phyloP scores from a whole-genome alignment of 345 rosid species.

The Arabidopsis suecica region DNA sequence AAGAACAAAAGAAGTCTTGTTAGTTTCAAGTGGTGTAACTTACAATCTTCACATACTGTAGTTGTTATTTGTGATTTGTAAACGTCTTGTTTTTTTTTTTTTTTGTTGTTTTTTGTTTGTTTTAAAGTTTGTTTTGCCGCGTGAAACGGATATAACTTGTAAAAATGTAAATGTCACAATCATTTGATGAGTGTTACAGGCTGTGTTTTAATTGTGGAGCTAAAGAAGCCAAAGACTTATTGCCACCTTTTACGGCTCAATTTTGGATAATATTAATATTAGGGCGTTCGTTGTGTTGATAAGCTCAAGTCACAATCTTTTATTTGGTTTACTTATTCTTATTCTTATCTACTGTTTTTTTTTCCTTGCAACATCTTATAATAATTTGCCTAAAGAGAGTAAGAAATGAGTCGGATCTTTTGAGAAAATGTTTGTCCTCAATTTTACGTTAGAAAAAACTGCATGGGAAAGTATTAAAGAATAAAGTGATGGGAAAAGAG shows the following conservation, averaged over 20 bases:
- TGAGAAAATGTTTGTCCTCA: background rate
- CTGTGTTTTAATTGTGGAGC: constrained; percentile 34
- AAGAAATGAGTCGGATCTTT: background rate
- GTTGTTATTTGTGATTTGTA: constrained; percentile 13
- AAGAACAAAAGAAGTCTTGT: background rate
- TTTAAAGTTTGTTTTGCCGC: constrained; percentile 12
- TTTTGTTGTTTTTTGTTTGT: background rate
- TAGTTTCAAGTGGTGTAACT: constrained; percentile 1
- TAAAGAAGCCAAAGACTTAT: constrained; percentile 31
- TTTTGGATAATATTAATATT: constrained; percentile 35
- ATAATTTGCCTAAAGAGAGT: background rate
- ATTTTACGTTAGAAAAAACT: constrained; percentile 6
- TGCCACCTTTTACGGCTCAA: constrained; percentile 40
- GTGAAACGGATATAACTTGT: constrained; percentile 7
- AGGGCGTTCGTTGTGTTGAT: constrained; percentile 18
- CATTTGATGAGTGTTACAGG: constrained; percentile 35
- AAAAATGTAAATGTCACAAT: constrained; percentile 22
- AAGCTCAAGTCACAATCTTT: constrained; percentile 17
- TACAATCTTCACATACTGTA: background rate
- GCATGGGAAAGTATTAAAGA: constrained; percentile 23
- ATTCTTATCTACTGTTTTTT: too few relatives aligned
- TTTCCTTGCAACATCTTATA: too few relatives aligned
- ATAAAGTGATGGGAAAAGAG: constrained; percentile 11
- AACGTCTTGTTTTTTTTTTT: background rate
- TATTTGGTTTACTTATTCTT: background rate